A percentile compares a stretch with the other conserved stretches of the same genome.
Evolutionary conservation across 2,329 filamentous ascomycete genomes (phyloP).

Genomic region (Massarina eburnea): DNA sequence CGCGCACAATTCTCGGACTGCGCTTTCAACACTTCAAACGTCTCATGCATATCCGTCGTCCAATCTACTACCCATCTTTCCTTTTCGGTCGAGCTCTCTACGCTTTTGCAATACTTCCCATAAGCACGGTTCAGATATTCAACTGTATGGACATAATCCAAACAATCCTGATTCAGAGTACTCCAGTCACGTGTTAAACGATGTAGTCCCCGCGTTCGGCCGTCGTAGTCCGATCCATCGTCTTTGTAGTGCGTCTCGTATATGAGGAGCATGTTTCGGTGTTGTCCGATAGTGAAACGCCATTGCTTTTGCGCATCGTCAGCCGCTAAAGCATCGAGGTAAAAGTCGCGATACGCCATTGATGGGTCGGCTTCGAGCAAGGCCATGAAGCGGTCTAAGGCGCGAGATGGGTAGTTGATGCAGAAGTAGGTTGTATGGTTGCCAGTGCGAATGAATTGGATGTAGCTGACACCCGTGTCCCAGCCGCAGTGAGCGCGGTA

Average conservation of each 20-base stretch:
- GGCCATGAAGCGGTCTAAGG: slow-evolving; percentile 10
- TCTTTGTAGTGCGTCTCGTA: slow-evolving; percentile 14
- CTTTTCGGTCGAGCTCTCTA: neutral
- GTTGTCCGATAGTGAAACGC: slow-evolving; percentile 19
- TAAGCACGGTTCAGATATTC: slow-evolving; percentile 18
- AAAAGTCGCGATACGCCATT: slow-evolving; percentile 18
- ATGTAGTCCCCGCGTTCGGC: slow-evolving; percentile 18
- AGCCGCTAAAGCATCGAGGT: slow-evolving; percentile 20
- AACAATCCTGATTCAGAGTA: slow-evolving; percentile 22
- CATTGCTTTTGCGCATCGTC: slow-evolving; percentile 23
- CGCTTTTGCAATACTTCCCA: slow-evolving; percentile 5
- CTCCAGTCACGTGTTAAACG: slow-evolving; percentile 20
- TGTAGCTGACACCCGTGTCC: slow-evolving; percentile 20
- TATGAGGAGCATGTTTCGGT: slow-evolving; percentile 12
- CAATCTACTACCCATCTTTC: slow-evolving; percentile 11
- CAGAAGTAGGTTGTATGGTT: slow-evolving; percentile 20
- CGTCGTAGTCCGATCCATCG: slow-evolving; percentile 12
- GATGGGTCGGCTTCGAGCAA: slow-evolving; percentile 8
- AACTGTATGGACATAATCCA: slow-evolving; percentile 17
- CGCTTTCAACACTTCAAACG: slow-evolving; percentile 18
- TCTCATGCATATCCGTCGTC: slow-evolving; percentile 13
- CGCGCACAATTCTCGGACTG: slow-evolving; percentile 20
- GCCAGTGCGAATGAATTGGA: slow-evolving; percentile 16
- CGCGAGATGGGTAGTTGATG: slow-evolving; percentile 20
- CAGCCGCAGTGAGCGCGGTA: slow-evolving; percentile 27